Evolutionary conservation across 2,329 filamentous ascomycete species (phyloP).

Genomic region (Endothia cerciana): DNA sequence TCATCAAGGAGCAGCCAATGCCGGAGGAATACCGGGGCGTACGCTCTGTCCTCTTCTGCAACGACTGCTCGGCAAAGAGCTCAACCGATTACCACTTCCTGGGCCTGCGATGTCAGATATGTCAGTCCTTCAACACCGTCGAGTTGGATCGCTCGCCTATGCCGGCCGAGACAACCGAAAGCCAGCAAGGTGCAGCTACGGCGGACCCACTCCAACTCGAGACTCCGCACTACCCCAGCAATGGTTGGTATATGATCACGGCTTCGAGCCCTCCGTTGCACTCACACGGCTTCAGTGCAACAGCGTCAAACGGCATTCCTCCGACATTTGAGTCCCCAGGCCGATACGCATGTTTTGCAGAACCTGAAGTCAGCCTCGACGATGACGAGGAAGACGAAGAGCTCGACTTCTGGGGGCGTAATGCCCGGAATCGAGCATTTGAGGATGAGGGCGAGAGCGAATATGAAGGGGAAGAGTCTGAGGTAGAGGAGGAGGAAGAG

Average conservation of each 20-base stretch:
- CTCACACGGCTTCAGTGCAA: neutral
- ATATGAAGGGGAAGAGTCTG: slow-evolving; percentile 48
- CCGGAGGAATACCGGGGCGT: slow-evolving; percentile 80
- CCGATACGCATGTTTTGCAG: slow-evolving; percentile 7
- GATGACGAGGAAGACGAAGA: slow-evolving; percentile 52
- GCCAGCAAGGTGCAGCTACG: neutral
- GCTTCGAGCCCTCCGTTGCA: neutral
- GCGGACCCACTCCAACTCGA: neutral
- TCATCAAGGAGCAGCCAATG: slow-evolving; percentile 91
- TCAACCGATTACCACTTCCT: slow-evolving; percentile 93
- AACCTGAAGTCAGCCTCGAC: slow-evolving; percentile 9
- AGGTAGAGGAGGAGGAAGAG: slow-evolving; percentile 49
- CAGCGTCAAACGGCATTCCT: neutral
- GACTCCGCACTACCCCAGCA: neutral
- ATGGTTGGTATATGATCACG: neutral
- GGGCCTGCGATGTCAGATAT: slow-evolving; percentile 83
- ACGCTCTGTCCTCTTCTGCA: slow-evolving; percentile 84
- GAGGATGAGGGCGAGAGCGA: slow-evolving; percentile 53
- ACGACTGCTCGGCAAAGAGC: slow-evolving; percentile 89
- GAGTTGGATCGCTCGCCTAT: slow-evolving; percentile 47
- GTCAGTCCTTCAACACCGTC: slow-evolving; percentile 71
- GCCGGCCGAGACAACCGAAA: slow-evolving; percentile 12
- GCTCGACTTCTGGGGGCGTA: slow-evolving; percentile 51
- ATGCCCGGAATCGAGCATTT: slow-evolving; percentile 29
- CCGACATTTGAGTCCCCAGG: neutral